Conservation (phyloP, 768 basidiomycete species). For the Sistotremastrum niveocremeum region DNA sequence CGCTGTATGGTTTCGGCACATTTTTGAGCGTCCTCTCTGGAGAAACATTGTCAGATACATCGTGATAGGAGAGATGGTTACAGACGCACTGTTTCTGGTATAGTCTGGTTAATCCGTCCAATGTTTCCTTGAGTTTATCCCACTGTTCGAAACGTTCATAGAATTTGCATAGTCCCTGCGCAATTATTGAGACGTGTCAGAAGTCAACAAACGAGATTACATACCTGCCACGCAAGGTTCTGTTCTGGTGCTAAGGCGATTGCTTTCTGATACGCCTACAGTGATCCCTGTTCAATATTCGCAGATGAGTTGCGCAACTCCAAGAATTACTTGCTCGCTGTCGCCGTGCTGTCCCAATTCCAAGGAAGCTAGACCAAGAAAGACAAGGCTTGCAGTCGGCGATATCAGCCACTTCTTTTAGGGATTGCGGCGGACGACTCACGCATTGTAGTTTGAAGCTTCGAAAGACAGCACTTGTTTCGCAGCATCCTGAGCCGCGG, state of each 20-base stretch:
- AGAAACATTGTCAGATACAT: neutral
- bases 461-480: constrained; percentile 59
- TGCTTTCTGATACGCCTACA: constrained; percentile 67
- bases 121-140: constrained; percentile 39
- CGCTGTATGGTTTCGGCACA: constrained; percentile 76
- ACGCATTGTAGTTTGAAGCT: constrained; percentile 81
- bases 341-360: constrained; percentile 58
- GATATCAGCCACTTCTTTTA: constrained; percentile 1
- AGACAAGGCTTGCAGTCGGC: constrained; percentile 50
- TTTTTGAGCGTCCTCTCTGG: constrained; percentile 61
- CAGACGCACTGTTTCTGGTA: constrained; percentile 42
- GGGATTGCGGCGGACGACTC: constrained; percentile 17
- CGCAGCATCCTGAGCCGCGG: constrained; percentile 52
- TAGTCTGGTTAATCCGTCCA: constrained; percentile 44
- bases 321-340: constrained; percentile 68
- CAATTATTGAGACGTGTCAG: constrained; percentile 8
- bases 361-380: constrained; percentile 65
- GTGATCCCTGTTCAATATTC: neutral
- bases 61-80: neutral
- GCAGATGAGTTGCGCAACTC: constrained; percentile 10
- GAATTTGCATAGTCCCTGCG: constrained; percentile 56
- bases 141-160: constrained; percentile 54
- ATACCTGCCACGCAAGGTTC: constrained; percentile 74
- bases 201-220: constrained; percentile 7
- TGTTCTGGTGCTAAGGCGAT: constrained; percentile 55